These are phyloP conservation scores for Hyaloperonospora arabidopsidis DNA, from an alignment of 352 stramenopile genomes.

Conservation along the genomic window DNA sequence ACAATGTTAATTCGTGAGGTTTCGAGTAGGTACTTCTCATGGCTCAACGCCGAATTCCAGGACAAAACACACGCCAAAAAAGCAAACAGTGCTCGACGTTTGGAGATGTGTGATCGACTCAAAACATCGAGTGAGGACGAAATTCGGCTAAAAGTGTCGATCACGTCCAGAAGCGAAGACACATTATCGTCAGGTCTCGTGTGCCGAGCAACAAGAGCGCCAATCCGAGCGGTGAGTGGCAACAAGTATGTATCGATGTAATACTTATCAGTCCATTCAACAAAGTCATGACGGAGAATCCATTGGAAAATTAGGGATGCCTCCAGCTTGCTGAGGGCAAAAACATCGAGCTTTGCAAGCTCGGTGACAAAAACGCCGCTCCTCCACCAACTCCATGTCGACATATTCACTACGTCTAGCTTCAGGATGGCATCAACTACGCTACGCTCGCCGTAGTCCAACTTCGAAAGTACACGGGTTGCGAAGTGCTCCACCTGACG, in stretches of 20 bases:
- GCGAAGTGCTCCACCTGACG: conserved; percentile 26
- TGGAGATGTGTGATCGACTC: conserved; percentile 9
- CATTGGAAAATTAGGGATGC: conserved; percentile 25
- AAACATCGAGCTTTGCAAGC: conserved; percentile 13
- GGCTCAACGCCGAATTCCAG: conserved; percentile 16
- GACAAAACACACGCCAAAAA: conserved; percentile 18
- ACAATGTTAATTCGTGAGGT: background rate
- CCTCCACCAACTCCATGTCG: conserved; percentile 32
- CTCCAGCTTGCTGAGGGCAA: conserved; percentile 21
- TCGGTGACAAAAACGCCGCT: conserved; percentile 24
- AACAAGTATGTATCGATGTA: conserved; percentile 13
- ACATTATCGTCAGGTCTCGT: conserved; percentile 19
- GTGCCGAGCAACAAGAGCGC: conserved; percentile 17
- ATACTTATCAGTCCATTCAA: conserved; percentile 22
- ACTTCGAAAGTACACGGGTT: conserved; percentile 18
- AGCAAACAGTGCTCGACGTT: conserved; percentile 22
- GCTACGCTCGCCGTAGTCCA: conserved; percentile 18
- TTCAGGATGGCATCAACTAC: conserved; percentile 16
- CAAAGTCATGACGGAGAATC: conserved; percentile 29
- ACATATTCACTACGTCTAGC: background rate
- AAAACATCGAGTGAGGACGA: conserved; percentile 13
- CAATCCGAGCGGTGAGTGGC: conserved; percentile 18
- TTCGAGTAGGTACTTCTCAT: conserved; percentile 22
- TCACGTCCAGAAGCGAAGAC: conserved; percentile 27
- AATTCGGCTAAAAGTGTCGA: conserved; percentile 24